Percentiles rank a stretch among this genome's conserved stretches.
Evolutionary conservation across 495 filamentous ascomycete species (phyloP).

Genomic region (Penicillium malachiteum): DNA sequence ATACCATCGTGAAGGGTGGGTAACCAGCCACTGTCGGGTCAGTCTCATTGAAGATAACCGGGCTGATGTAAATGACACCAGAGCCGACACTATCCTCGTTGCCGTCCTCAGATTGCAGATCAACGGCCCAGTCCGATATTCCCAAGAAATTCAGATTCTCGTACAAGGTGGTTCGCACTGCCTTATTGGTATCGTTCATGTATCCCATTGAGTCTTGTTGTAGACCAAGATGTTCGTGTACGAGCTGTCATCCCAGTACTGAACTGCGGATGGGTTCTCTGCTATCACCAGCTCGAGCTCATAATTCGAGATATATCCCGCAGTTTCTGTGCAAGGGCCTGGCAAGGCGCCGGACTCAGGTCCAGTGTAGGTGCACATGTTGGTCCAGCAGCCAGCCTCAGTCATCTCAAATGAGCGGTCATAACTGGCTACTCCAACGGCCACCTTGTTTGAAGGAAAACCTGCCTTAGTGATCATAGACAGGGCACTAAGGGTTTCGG

Average conservation of each 20-base stretch:
- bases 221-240: constrained; percentile 44
- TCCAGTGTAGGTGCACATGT: constrained; percentile 1
- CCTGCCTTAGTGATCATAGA: constrained; percentile 47
- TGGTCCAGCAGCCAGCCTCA: constrained; percentile 5
- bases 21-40: no score
- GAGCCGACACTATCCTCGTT: no score
- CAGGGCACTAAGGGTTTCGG: constrained; percentile 37
- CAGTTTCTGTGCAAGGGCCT: constrained; percentile 22
- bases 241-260: constrained; percentile 6
- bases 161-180: constrained; percentile 18
- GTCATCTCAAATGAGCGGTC: constrained; percentile 42
- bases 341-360: neutral
- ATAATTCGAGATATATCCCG: constrained; percentile 19
- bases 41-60: no score
- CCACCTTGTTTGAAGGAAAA: constrained; percentile 30
- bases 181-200: constrained; percentile 34
- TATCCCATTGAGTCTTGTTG: constrained; percentile 42
- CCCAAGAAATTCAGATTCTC: constrained; percentile 30
- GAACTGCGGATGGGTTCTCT: neutral
- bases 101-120: constrained; percentile 3
- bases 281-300: neutral
- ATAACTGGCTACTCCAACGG: constrained; percentile 40
- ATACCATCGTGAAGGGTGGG: no score
- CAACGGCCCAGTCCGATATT: constrained; percentile 42
- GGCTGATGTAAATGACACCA: no score